phyloP scores from a whole-genome alignment of 345 rosid species.

The Eucalyptus polyanthemos region DNA sequence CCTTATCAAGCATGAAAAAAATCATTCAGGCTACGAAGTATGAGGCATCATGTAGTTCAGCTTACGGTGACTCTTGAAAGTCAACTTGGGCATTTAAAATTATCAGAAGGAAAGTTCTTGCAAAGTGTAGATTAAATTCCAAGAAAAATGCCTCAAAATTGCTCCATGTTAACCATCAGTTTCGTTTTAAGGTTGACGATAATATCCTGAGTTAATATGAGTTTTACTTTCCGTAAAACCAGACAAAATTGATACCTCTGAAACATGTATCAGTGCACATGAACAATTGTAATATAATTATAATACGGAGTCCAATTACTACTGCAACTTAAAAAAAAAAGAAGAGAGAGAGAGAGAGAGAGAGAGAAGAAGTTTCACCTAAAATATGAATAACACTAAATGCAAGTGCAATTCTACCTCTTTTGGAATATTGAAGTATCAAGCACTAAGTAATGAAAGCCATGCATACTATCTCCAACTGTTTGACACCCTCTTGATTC shows the following conservation, averaged over 20 bases:
- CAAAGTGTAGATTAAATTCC: neutral
- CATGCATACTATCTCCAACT: constrained; percentile 24
- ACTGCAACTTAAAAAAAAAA: too few species aligned
- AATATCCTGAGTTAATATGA: neutral
- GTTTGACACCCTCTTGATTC: constrained; percentile 15
- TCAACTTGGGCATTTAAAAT: neutral
- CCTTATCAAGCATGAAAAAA: neutral
- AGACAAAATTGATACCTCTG: neutral
- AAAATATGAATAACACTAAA: neutral
- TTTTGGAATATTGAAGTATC: constrained; percentile 76
- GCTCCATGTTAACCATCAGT: neutral
- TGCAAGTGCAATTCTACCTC: constrained; percentile 16
- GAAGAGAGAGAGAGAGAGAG: too few species aligned
- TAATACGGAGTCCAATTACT: neutral
- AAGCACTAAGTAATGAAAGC: constrained; percentile 61
- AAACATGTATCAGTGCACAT: neutral
- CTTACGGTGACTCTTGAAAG: neutral
- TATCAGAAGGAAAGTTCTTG: too few species aligned
- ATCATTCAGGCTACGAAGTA: neutral
- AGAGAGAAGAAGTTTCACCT: too few species aligned
- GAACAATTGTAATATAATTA: neutral
- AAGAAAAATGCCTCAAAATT: neutral
- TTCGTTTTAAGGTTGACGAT: neutral
- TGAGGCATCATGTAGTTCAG: neutral
- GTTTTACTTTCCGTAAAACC: neutral